Percentiles rank a stretch among this genome's conserved stretches.
phyloP scores from a whole-genome alignment of 495 filamentous ascomycete species.

The Aspergillus avenaceus region DNA sequence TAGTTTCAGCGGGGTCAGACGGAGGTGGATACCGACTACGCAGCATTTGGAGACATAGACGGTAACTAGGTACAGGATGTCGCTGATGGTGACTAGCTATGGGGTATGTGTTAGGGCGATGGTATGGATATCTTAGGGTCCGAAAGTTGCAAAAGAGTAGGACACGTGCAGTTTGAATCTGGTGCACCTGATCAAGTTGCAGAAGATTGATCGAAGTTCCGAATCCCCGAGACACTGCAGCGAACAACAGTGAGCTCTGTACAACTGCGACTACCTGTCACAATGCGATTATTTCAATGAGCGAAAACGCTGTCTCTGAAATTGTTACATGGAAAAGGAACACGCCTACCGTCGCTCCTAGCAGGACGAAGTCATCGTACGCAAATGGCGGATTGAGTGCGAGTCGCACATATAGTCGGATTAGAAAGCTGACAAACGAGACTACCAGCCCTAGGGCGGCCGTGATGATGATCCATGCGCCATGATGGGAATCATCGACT shows the following conservation, averaged over 20 bases:
- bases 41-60: constrained; percentile 47
- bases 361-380: constrained; percentile 35
- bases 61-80: constrained; percentile 41
- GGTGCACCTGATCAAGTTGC: constrained; percentile 19
- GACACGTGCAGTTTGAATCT: constrained; percentile 33
- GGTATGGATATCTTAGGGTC: constrained; percentile 1
- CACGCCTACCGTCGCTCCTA: constrained; percentile 34
- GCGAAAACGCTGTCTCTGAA: background rate
- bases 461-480: constrained; percentile 44
- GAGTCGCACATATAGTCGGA: constrained; percentile 42
- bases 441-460: constrained; percentile 45
- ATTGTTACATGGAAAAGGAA: background rate
- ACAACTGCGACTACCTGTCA: constrained; percentile 27
- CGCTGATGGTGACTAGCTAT: constrained; percentile 34
- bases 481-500: constrained; percentile 37
- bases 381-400: constrained; percentile 35
- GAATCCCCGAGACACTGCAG: constrained; percentile 31
- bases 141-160: background rate
- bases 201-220: constrained; percentile 39
- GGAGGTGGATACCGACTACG: constrained; percentile 42
- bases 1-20: constrained; percentile 40
- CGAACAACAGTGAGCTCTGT: constrained; percentile 35
- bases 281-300: background rate
- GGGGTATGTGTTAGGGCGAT: background rate
- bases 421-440: constrained; percentile 38